A percentile compares a stretch with the other conserved stretches of the same genome.
phyloP scores from a whole-genome alignment of 1,284 basidiomycete species.

The Leccinum pachyderme region DNA sequence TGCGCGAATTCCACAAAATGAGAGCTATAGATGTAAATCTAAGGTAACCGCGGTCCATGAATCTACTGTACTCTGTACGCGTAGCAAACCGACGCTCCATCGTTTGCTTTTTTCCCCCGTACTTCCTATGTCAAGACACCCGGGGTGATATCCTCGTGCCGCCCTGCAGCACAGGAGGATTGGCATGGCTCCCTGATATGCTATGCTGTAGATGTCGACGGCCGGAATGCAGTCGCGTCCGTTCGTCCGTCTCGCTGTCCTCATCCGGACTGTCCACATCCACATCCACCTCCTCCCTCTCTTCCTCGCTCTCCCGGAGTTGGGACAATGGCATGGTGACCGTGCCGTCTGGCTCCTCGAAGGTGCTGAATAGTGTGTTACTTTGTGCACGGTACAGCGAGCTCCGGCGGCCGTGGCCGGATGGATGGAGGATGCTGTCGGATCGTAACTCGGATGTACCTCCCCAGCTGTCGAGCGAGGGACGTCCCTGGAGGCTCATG shows the following conservation, averaged over 20 bases:
- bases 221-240: slow-evolving; percentile 43
- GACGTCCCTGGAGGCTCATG: slow-evolving; percentile 62
- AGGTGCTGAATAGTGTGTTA: slow-evolving; percentile 62
- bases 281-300: slow-evolving; percentile 18
- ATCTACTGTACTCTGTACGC: slow-evolving; percentile 11
- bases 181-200: slow-evolving; percentile 32
- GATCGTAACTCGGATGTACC: slow-evolving; percentile 39
- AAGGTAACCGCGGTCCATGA: slow-evolving; percentile 27
- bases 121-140: slow-evolving; percentile 13
- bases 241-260: slow-evolving; percentile 45
- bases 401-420: slow-evolving; percentile 46
- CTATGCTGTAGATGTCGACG: slow-evolving; percentile 17
- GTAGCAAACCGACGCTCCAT: slow-evolving; percentile 2
- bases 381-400: slow-evolving; percentile 63
- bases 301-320: slow-evolving; percentile 44
- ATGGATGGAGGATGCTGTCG: slow-evolving; percentile 34
- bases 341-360: slow-evolving; percentile 37
- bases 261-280: slow-evolving; percentile 21
- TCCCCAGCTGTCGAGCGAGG: slow-evolving; percentile 71
- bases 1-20: slow-evolving; percentile 12
- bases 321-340: slow-evolving; percentile 38
- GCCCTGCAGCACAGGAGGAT: slow-evolving; percentile 33
- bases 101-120: background rate
- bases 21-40: slow-evolving; percentile 31
- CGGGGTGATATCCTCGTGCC: slow-evolving; percentile 21